Evolutionary conservation across 768 basidiomycete genomes (phyloP), one percentile per base, ranked within the genome.

Genomic region (Suillus alpinus): DNA sequence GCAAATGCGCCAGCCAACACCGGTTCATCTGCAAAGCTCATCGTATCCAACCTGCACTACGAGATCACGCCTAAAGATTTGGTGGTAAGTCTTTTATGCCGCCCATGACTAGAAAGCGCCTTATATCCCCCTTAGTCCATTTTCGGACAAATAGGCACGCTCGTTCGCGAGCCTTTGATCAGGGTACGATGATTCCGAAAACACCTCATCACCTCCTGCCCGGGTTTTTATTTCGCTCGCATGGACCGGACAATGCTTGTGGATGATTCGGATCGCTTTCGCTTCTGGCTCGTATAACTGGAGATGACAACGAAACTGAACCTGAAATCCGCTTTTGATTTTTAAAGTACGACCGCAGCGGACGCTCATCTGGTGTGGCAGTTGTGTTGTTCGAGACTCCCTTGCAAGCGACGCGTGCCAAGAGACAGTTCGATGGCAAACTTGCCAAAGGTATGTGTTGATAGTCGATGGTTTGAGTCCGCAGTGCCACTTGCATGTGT

Each of bases 301-400:
- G 65, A 69, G 71, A 59, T 73, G 70, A 73, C 72, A 72, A 72
- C 80, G 77, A 73, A 81, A 76, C 81, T 83, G 82, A 83, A 82
- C 85, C 74, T 86, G 78, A 81, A 72, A 80, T 75, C 68, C 71
- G 72, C 69, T 70, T 71, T 75, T 73, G 69, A 70, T 73, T 77
- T 74, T 77, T 78, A 71, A 84, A 97, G 95, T 97, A 95, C 80
- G 95, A 97, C 78, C 88, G 91, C 73, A 95, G 94, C 68, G 95
- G 95, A 66, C 91, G 95, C 72, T 96, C 95, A 50, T 86, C 84
- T 20, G 95, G 95, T 62, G 81, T 86, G 66, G 95, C 90, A 60
- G 83, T 86, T 66, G 79, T 97, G 71, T 81, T 86, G 9, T 96
- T 87, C 77, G 89, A 92, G 75, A 92, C 87, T 2, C 67, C 83